Percentiles rank a stretch among this genome's conserved stretches.
Evolutionary conservation across 1,284 basidiomycete species (phyloP).

Genomic region (Cryptococcus hybrid): DNA sequence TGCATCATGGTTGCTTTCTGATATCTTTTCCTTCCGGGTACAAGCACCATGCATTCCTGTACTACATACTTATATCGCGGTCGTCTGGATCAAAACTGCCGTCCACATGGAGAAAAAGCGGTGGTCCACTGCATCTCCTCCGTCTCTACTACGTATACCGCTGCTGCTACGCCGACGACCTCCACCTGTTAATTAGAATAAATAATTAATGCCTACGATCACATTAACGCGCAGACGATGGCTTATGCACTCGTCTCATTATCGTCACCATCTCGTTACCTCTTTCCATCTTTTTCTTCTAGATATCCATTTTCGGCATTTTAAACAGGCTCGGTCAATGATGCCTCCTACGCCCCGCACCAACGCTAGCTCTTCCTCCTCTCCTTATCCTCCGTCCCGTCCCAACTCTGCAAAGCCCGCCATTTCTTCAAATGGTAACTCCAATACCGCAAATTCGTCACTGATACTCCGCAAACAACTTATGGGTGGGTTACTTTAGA

Average conservation of each 20-base stretch:
- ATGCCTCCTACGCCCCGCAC: slow-evolving; percentile 29
- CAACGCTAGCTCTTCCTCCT: slow-evolving; percentile 18
- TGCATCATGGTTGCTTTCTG: no score
- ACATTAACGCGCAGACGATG: no score
- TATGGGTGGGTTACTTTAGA: slow-evolving; percentile 39
- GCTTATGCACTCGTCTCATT: neutral
- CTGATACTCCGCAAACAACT: slow-evolving; percentile 78
- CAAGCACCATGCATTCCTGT: no score
- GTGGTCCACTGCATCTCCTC: no score
- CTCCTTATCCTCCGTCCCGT: slow-evolving; percentile 34
- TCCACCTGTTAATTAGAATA: no score
- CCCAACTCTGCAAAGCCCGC: slow-evolving; percentile 36
- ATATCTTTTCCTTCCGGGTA: no score
- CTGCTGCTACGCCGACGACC: no score
- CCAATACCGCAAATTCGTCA: slow-evolving; percentile 35
- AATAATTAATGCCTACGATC: no score
- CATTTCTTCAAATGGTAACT: slow-evolving; percentile 21
- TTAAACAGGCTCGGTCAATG: neutral
- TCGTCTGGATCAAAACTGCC: no score
- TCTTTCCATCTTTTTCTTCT: neutral
- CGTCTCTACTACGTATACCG: no score
- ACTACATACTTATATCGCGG: no score
- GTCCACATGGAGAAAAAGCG: no score
- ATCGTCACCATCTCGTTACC: neutral
- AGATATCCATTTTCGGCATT: neutral